Conservation (phyloP, 192 early-diverging fungal species). For the Dispira simplex region DNA sequence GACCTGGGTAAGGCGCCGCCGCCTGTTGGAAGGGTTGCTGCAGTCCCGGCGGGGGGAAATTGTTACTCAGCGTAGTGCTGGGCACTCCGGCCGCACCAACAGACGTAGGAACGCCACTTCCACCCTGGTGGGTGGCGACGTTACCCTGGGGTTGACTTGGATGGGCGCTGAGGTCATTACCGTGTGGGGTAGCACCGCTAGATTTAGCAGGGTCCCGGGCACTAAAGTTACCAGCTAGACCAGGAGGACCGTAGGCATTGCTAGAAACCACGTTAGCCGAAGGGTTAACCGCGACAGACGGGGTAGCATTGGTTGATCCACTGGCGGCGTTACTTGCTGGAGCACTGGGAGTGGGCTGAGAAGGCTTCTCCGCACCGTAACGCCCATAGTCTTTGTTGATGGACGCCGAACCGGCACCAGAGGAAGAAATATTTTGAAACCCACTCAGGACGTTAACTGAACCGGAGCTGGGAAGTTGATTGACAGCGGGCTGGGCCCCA, state of each 20-base stretch:
- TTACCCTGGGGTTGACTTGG: no score
- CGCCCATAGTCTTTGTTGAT: slow-evolving; percentile 1
- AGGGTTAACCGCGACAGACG: slow-evolving; percentile 9
- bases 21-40: slow-evolving; percentile 27
- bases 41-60: slow-evolving; percentile 16
- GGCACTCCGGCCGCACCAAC: slow-evolving; percentile 9
- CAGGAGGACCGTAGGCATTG: slow-evolving; percentile 5
- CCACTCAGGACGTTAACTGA: neutral
- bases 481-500: no score
- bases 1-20: slow-evolving; percentile 32
- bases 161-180: slow-evolving; percentile 13
- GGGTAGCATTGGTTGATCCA: slow-evolving; percentile 10
- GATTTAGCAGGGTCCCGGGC: neutral
- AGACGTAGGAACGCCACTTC: slow-evolving; percentile 8
- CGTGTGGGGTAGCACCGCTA: slow-evolving; percentile 9
- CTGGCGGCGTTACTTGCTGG: slow-evolving; percentile 6
- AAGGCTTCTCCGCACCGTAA: neutral
- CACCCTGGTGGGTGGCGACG: no score
- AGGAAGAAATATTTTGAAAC: neutral
- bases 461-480: no score
- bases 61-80: slow-evolving; percentile 5
- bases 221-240: slow-evolving; percentile 6
- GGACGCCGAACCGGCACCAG: neutral
- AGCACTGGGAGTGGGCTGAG: neutral
- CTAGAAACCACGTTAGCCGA: no score